Percentiles rank a stretch among this genome's conserved stretches.
Conservation (phyloP, 1,284 basidiomycete species). For the Ganoderma lucidum region DNA sequence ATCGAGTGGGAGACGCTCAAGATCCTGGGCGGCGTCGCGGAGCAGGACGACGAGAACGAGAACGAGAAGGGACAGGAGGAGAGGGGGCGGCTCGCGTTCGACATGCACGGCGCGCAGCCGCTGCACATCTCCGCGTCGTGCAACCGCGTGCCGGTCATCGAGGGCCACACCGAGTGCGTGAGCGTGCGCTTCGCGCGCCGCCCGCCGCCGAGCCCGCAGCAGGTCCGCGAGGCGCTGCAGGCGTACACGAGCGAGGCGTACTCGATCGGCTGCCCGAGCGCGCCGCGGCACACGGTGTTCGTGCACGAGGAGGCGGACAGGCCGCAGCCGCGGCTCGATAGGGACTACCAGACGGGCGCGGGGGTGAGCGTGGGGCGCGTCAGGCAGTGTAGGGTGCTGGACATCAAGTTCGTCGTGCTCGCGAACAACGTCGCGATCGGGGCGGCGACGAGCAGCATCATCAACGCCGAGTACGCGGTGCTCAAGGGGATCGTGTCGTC, state of each 20-base stretch:
- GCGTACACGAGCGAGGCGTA: constrained; percentile 85
- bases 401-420: constrained; percentile 96
- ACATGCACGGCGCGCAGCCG: constrained; percentile 84
- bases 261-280: constrained; percentile 84
- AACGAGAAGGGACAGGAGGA: no score
- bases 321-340: constrained; percentile 94
- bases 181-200: constrained; percentile 85
- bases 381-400: constrained; percentile 89
- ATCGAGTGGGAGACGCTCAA: constrained; percentile 99
- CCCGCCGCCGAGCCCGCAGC: constrained; percentile 88
- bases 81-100: constrained; percentile 67
- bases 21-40: constrained; percentile 87
- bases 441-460: constrained; percentile 96
- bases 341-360: constrained; percentile 92
- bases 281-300: constrained; percentile 87
- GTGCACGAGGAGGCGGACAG: constrained; percentile 94
- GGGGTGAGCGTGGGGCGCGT: constrained; percentile 94
- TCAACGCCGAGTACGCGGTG: constrained; percentile 97
- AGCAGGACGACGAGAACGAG: constrained; percentile 50
- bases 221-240: constrained; percentile 85
- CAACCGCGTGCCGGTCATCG: constrained; percentile 72
- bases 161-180: constrained; percentile 93
- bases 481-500: constrained; percentile 71
- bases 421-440: constrained; percentile 97
- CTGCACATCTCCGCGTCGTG: constrained; percentile 86